phyloP scores from a whole-genome alignment of 2,329 filamentous ascomycete genomes.

The Rutstroemia sp. region DNA sequence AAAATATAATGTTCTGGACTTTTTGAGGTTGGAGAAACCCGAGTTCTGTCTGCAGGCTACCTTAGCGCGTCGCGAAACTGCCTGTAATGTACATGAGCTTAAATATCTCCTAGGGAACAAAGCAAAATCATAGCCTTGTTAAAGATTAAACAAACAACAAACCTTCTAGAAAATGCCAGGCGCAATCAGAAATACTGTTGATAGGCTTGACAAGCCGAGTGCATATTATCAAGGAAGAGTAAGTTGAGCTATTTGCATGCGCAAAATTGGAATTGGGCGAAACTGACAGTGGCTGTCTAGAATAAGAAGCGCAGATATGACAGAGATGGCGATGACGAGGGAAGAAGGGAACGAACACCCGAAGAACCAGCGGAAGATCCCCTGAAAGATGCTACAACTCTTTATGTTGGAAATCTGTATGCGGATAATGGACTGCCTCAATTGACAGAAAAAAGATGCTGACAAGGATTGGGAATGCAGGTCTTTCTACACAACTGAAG shows the following conservation, averaged over 20 bases:
- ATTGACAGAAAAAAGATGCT: not conserved
- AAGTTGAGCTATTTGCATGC: constrained; percentile 27
- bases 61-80: constrained; percentile 19
- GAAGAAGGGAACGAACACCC: constrained; percentile 36
- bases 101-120: constrained; percentile 9
- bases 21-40: constrained; percentile 12
- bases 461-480: constrained; percentile 34
- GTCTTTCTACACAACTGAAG: constrained; percentile 97
- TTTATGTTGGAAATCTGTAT: constrained; percentile 95
- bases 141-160: constrained; percentile 1
- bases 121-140: constrained; percentile 8
- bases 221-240: constrained; percentile 87
- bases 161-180: constrained; percentile 22
- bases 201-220: constrained; percentile 87
- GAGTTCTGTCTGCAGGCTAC: not conserved
- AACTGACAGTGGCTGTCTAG: constrained; percentile 34
- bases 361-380: constrained; percentile 64
- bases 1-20: constrained; percentile 8
- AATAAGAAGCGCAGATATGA: constrained; percentile 45
- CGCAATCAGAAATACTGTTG: constrained; percentile 61
- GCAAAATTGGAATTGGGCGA: constrained; percentile 11
- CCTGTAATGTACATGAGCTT: not conserved
- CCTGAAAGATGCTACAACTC: constrained; percentile 79
- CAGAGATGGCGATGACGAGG: constrained; percentile 52
- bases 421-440: constrained; percentile 27